Percentiles rank a stretch among this genome's conserved stretches.
phyloP scores from a whole-genome alignment of 2,329 filamentous ascomycete genomes.

The Neofusicoccum laricinum region DNA sequence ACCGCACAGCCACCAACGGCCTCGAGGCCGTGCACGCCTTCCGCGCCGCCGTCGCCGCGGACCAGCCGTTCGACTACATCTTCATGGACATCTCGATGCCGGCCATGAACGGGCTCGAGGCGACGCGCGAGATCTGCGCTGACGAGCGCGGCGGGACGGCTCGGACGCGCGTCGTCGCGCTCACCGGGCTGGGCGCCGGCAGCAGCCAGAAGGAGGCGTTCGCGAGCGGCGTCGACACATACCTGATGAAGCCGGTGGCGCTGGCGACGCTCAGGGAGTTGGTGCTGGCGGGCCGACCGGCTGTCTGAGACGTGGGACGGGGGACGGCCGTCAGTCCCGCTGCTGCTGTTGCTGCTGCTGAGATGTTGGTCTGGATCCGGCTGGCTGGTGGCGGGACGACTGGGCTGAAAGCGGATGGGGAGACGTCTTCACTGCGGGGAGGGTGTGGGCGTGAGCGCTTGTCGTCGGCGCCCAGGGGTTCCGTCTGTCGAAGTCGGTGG shows the following conservation, averaged over 20 bases:
- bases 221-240: constrained; percentile 44
- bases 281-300: too few species aligned
- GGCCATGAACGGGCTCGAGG: constrained; percentile 44
- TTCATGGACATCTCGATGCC: constrained; percentile 51
- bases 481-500: too few species aligned
- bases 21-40: constrained; percentile 41
- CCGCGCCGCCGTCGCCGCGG: background rate
- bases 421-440: too few species aligned
- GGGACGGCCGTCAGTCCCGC: too few species aligned
- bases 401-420: too few species aligned
- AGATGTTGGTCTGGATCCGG: too few species aligned
- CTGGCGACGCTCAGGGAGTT: background rate
- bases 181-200: constrained; percentile 44
- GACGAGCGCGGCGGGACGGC: constrained; percentile 19
- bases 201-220: constrained; percentile 43
- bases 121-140: constrained; percentile 42
- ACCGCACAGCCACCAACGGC: constrained; percentile 33
- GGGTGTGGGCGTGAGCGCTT: too few species aligned
- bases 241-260: constrained; percentile 45
- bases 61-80: constrained; percentile 32
- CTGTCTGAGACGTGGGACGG: too few species aligned
- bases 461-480: too few species aligned
- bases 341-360: too few species aligned
- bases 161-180: constrained; percentile 35
- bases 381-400: too few species aligned